phyloP scores from a whole-genome alignment of 2,329 filamentous ascomycete species.

The Lecanicillium sp. region DNA sequence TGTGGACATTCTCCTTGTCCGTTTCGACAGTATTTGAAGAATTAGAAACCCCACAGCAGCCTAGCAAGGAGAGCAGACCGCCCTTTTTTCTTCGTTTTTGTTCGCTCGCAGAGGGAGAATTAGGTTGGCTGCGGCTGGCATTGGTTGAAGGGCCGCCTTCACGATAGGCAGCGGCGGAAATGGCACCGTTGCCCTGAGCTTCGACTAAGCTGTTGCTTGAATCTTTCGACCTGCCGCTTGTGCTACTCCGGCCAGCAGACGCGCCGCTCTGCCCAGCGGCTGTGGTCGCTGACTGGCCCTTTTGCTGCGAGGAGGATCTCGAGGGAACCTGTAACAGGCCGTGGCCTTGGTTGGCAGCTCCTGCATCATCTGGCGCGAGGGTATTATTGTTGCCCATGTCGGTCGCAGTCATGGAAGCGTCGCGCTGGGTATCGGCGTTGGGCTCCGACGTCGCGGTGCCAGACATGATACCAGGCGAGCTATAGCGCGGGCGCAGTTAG shows the following conservation, averaged over 20 bases:
- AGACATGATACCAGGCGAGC: slow-evolving; percentile 19
- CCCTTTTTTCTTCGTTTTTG: slow-evolving; percentile 46
- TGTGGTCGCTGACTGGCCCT: slow-evolving; percentile 50
- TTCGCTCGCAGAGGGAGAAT: slow-evolving; percentile 38
- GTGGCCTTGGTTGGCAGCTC: slow-evolving; percentile 39
- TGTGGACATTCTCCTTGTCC: slow-evolving; percentile 45
- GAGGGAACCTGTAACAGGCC: slow-evolving; percentile 51
- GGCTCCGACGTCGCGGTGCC: slow-evolving; percentile 19
- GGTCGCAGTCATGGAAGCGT: slow-evolving; percentile 23
- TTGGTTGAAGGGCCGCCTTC: slow-evolving; percentile 43
- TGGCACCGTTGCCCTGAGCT: slow-evolving; percentile 57
- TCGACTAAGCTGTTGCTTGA: slow-evolving; percentile 57
- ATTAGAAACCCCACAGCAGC: slow-evolving; percentile 59
- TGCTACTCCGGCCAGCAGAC: slow-evolving; percentile 52
- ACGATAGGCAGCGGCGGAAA: slow-evolving; percentile 55
- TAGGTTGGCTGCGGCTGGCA: slow-evolving; percentile 40
- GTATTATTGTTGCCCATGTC: slow-evolving; percentile 35
- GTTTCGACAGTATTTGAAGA: slow-evolving; percentile 45
- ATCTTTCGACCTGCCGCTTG: slow-evolving; percentile 56
- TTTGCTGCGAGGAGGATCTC: slow-evolving; percentile 50
- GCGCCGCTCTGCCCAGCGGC: slow-evolving; percentile 52
- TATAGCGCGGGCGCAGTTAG: slow-evolving; percentile 2
- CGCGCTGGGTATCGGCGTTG: slow-evolving; percentile 23
- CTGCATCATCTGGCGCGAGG: slow-evolving; percentile 31
- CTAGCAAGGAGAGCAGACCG: slow-evolving; percentile 52